phyloP scores from a whole-genome alignment of 2,329 filamentous ascomycete species.

The Venturia pyrina region DNA sequence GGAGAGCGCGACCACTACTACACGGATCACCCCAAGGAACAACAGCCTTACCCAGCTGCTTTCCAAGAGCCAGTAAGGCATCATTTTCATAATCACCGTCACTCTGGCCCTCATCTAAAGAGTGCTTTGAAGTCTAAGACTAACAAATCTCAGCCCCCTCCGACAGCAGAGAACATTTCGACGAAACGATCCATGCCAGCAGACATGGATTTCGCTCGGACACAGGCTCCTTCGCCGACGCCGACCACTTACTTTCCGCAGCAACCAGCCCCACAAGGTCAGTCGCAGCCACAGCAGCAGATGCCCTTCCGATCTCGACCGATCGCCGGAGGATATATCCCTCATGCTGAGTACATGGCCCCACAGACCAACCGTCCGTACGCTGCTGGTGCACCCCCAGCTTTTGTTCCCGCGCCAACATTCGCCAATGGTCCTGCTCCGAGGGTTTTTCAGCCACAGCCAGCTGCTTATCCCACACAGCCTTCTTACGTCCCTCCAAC shows the following conservation, averaged over 20 bases:
- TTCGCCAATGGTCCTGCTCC: conserved; percentile 2
- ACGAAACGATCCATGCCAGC: background rate
- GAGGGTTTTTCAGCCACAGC: background rate
- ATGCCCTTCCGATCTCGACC: conserved; percentile 2
- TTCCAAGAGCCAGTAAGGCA: background rate
- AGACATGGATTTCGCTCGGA: background rate
- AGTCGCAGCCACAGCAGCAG: background rate
- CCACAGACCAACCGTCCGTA: background rate
- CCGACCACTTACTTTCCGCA: background rate
- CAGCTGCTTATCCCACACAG: background rate
- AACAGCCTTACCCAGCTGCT: background rate
- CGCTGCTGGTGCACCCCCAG: background rate
- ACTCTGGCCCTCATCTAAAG: background rate
- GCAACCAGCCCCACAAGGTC: background rate
- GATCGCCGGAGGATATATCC: background rate
- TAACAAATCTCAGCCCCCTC: background rate
- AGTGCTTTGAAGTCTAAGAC: conserved; percentile 2
- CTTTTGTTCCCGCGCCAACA: background rate
- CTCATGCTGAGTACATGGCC: conserved; percentile 3
- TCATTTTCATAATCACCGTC: background rate
- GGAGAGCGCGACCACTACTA: conserved; percentile 8
- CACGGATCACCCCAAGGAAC: conserved; percentile 4
- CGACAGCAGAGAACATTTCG: background rate
- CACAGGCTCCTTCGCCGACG: background rate
- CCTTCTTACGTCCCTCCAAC: background rate